phyloP scores from a whole-genome alignment of 495 filamentous ascomycete genomes.

The Aspergillus baeticus region DNA sequence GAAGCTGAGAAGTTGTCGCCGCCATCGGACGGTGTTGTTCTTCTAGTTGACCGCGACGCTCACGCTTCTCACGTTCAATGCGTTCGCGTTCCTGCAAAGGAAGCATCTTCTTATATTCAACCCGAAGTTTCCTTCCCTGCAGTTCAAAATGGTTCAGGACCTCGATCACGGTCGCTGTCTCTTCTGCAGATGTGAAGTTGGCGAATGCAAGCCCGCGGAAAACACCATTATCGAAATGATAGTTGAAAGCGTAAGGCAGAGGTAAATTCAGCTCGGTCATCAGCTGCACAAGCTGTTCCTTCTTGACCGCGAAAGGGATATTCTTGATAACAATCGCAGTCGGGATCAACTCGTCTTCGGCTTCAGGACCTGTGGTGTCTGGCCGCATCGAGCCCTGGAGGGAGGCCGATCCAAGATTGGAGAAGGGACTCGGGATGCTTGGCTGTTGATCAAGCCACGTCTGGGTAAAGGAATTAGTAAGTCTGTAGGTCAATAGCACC shows the following conservation, averaged over 20 bases:
- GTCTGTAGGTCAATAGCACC: not conserved
- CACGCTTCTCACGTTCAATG: slow-evolving; percentile 95
- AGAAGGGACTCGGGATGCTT: slow-evolving; percentile 51
- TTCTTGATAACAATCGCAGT: slow-evolving; percentile 99
- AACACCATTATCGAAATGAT: slow-evolving; percentile 98
- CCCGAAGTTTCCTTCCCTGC: slow-evolving; percentile 87
- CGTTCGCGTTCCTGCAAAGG: slow-evolving; percentile 90
- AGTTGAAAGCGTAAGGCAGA: slow-evolving; percentile 97
- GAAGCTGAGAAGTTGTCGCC: slow-evolving; percentile 60
- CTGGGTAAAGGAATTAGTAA: slow-evolving; percentile 28
- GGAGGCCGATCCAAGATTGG: slow-evolving; percentile 51
- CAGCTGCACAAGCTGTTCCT: slow-evolving; percentile 85
- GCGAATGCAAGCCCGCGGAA: slow-evolving; percentile 96
- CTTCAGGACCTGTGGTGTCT: slow-evolving; percentile 50
- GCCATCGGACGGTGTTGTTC: slow-evolving; percentile 86
- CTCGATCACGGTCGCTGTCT: slow-evolving; percentile 88
- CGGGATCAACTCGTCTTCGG: slow-evolving; percentile 86
- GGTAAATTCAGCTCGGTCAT: slow-evolving; percentile 92
- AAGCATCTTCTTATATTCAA: slow-evolving; percentile 99
- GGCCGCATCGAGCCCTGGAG: slow-evolving; percentile 54
- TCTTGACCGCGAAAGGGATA: slow-evolving; percentile 97
- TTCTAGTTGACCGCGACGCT: slow-evolving; percentile 92
- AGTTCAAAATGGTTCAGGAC: slow-evolving; percentile 92
- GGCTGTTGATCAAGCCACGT: slow-evolving; percentile 62
- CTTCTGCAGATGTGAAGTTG: slow-evolving; percentile 94